Evolutionary conservation across 805 yeast genomes (phyloP).

Genomic region (Wickerhamomyces queroliae): DNA sequence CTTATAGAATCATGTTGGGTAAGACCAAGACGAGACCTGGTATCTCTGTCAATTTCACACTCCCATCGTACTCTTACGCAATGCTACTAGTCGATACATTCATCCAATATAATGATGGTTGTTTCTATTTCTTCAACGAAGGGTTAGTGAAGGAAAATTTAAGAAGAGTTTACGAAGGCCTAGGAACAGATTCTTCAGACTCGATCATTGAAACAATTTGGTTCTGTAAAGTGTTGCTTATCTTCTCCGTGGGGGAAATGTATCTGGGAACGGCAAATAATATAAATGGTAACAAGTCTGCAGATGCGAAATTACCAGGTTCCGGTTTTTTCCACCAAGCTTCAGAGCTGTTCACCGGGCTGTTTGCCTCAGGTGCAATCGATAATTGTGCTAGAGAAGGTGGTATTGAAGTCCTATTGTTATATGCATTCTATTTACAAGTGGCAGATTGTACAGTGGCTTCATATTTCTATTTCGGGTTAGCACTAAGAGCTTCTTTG

Average conservation of each 20-base stretch:
- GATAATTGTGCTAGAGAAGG: constrained; percentile 76
- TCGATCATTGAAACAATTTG: constrained; percentile 70
- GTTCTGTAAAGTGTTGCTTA: constrained; percentile 69
- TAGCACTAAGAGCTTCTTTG: constrained; percentile 66
- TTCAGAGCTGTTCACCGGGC: constrained; percentile 69
- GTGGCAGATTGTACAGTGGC: constrained; percentile 83
- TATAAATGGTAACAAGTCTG: constrained; percentile 39
- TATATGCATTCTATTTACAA: constrained; percentile 75
- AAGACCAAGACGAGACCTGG: constrained; percentile 66
- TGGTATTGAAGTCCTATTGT: constrained; percentile 67
- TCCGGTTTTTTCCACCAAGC: constrained; percentile 76
- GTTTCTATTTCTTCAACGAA: constrained; percentile 80
- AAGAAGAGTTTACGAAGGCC: constrained; percentile 51
- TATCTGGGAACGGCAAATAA: constrained; percentile 71
- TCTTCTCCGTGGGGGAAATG: constrained; percentile 81
- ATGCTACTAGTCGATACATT: constrained; percentile 70
- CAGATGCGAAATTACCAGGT: constrained; percentile 58
- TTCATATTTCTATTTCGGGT: constrained; percentile 74
- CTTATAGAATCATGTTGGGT: constrained; percentile 63
- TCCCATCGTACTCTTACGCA: constrained; percentile 76
- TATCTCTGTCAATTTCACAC: constrained; percentile 59
- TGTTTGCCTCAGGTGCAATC: constrained; percentile 75
- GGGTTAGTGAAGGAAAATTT: constrained; percentile 68
- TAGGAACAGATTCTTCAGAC: constrained; percentile 32
- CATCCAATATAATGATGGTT: constrained; percentile 75